Percentiles rank a stretch among this genome's conserved stretches.
Conservation (phyloP, 768 basidiomycete species). For the Lentinula aciculospora region DNA sequence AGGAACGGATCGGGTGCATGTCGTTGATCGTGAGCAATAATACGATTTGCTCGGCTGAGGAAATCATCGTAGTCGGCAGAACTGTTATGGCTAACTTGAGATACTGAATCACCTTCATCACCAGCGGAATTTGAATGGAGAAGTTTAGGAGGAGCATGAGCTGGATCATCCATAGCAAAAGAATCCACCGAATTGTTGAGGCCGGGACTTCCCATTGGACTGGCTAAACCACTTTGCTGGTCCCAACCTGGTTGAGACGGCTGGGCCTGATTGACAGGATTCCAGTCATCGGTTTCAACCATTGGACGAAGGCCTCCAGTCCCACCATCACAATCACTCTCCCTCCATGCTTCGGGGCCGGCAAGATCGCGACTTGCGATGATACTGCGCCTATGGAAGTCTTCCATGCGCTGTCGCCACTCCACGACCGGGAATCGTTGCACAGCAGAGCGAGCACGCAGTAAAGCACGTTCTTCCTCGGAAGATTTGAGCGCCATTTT, state of each 20-base stretch:
- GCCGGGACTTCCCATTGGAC: slow-evolving; percentile 35
- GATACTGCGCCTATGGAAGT: slow-evolving; percentile 89
- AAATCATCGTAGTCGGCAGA: slow-evolving; percentile 63
- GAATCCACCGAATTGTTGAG: slow-evolving; percentile 1
- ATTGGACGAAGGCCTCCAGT: slow-evolving; percentile 40
- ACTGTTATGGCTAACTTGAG: slow-evolving; percentile 11
- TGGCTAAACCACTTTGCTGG: background rate
- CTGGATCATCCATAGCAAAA: slow-evolving; percentile 1
- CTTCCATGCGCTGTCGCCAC: slow-evolving; percentile 95
- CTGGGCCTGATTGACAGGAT: slow-evolving; percentile 58
- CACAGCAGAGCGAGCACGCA: slow-evolving; percentile 89
- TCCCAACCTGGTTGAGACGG: slow-evolving; percentile 9
- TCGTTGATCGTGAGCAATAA: slow-evolving; percentile 75
- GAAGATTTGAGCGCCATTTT: slow-evolving; percentile 91
- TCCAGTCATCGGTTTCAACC: slow-evolving; percentile 74
- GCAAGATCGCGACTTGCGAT: slow-evolving; percentile 62
- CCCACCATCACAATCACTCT: slow-evolving; percentile 55
- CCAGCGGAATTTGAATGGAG: slow-evolving; percentile 13
- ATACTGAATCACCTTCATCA: background rate
- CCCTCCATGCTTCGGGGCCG: slow-evolving; percentile 72
- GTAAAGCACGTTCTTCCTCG: slow-evolving; percentile 86
- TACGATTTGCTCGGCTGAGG: slow-evolving; percentile 78
- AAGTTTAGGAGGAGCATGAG: slow-evolving; percentile 7
- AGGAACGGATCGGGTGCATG: slow-evolving; percentile 85
- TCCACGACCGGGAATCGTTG: slow-evolving; percentile 98